phyloP scores from a whole-genome alignment of 345 rosid genomes.

The Pistacia vera region DNA sequence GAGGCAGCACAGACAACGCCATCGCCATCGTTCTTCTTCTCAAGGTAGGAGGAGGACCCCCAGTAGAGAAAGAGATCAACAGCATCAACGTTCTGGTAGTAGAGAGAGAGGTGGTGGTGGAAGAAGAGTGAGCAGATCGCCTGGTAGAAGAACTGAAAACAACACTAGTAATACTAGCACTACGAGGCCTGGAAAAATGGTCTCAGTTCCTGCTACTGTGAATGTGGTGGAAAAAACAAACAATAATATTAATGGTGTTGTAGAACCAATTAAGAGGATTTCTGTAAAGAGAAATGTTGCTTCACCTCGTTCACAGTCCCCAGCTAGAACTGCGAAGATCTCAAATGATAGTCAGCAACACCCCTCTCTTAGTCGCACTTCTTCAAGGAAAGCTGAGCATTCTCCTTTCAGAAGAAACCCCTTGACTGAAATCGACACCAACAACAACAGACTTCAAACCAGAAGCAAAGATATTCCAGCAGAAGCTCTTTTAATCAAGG shows the following conservation, averaged over 20 bases:
- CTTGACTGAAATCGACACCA: slow-evolving; percentile 63
- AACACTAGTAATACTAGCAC: slow-evolving; percentile 22
- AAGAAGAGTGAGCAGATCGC: slow-evolving; percentile 83
- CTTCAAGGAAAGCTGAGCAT: slow-evolving; percentile 79
- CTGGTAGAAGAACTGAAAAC: slow-evolving; percentile 71
- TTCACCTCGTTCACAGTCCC: slow-evolving; percentile 86
- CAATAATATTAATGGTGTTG: slow-evolving; percentile 27
- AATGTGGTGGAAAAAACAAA: slow-evolving; percentile 49
- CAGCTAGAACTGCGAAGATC: slow-evolving; percentile 41
- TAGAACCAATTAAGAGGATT: slow-evolving; percentile 51
- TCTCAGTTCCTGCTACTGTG: slow-evolving; percentile 86
- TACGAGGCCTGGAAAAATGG: slow-evolving; percentile 65
- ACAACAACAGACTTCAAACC: slow-evolving; percentile 35
- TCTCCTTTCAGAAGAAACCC: slow-evolving; percentile 84
- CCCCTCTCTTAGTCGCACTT: slow-evolving; percentile 68
- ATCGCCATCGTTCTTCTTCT: slow-evolving; percentile 48
- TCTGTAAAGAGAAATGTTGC: slow-evolving; percentile 73
- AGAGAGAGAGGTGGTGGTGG: slow-evolving; percentile 62
- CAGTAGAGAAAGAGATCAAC: slow-evolving; percentile 81
- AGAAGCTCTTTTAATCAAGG: slow-evolving; percentile 30
- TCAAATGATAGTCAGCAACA: slow-evolving; percentile 41
- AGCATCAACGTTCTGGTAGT: slow-evolving; percentile 63
- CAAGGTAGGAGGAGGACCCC: slow-evolving; percentile 91
- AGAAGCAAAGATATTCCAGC: slow-evolving; percentile 31
- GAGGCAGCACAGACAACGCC: slow-evolving; percentile 55